These are phyloP conservation scores for Phylloporus sp. DNA, from an alignment of 768 basidiomycete species.

Conservation along the genomic window DNA sequence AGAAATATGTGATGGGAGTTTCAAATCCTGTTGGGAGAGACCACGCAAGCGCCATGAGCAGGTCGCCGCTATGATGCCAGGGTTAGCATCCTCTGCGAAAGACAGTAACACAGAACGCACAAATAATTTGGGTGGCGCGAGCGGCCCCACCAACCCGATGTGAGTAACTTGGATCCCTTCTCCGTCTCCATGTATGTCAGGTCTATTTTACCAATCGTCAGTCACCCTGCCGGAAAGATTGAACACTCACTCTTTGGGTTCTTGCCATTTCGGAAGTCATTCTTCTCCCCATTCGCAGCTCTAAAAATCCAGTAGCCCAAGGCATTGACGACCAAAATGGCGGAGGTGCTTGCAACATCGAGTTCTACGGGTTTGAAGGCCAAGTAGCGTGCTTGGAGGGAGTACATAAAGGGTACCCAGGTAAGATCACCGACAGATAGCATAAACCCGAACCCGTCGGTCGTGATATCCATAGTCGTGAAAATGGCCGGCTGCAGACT, in stretches of 20 bases:
- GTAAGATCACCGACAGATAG: conserved; percentile 85
- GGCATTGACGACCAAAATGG: conserved; percentile 59
- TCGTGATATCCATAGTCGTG: conserved; percentile 96
- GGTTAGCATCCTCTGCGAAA: not conserved
- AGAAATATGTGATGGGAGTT: conserved; percentile 95
- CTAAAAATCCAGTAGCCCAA: conserved; percentile 92
- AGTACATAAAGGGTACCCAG: conserved; percentile 95
- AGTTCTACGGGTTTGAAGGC: conserved; percentile 85
- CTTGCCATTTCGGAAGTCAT: conserved; percentile 86
- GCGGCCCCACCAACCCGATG: conserved; percentile 95
- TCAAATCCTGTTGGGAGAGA: conserved; percentile 87
- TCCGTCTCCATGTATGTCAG: conserved; percentile 74
- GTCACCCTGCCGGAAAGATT: not conserved
- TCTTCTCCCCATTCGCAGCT: conserved; percentile 85
- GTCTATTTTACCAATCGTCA: conserved; percentile 42
- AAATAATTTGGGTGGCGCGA: conserved; percentile 92
- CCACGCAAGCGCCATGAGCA: conserved; percentile 90
- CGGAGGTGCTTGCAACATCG: conserved; percentile 47
- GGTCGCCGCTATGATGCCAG: conserved; percentile 55
- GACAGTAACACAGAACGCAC: conserved; percentile 34
- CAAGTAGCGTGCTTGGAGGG: conserved; percentile 90
- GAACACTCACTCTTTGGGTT: conserved; percentile 78
- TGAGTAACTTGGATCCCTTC: conserved; percentile 85
- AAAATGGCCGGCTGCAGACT: conserved; percentile 68
- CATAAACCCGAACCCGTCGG: conserved; percentile 99